Evolutionary conservation across 1,284 basidiomycete species (phyloP).

Genomic region (Fomitopsis schrenkii): DNA sequence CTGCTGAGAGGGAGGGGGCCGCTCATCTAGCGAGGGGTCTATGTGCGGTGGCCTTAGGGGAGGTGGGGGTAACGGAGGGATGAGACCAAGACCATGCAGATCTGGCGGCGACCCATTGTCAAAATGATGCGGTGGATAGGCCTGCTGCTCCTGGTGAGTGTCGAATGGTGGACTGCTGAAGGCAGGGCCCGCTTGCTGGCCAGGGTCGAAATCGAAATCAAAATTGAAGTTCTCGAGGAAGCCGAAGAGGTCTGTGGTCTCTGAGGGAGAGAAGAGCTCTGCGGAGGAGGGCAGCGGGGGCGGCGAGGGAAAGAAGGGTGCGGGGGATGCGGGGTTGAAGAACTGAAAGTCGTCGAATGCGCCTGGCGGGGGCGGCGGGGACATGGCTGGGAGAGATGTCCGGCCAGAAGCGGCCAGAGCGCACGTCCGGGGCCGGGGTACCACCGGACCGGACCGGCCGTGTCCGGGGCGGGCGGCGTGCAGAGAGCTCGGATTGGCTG

Average conservation of each 20-base stretch:
- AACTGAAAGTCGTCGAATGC: conserved; percentile 64
- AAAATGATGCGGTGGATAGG: neutral
- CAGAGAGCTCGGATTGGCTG: neutral
- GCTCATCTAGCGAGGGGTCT: neutral
- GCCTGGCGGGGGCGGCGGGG: conserved; percentile 24
- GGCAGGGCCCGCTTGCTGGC: neutral
- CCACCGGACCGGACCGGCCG: conserved; percentile 7
- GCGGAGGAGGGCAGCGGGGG: conserved; percentile 62
- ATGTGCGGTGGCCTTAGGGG: neutral
- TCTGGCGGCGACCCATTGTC: neutral
- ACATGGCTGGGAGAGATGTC: conserved; percentile 4
- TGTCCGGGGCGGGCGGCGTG: neutral
- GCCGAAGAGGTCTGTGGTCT: conserved; percentile 67
- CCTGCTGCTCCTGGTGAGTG: neutral
- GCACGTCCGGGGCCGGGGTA: conserved; percentile 12
- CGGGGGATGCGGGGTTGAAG: conserved; percentile 53
- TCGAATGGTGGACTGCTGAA: conserved; percentile 15
- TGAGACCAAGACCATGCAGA: neutral
- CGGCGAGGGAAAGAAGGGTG: conserved; percentile 47
- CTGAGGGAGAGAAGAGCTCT: conserved; percentile 68
- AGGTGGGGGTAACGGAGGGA: neutral
- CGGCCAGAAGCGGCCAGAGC: neutral
- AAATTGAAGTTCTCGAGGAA: conserved; percentile 76
- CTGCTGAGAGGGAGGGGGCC: neutral
- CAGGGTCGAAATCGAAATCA: conserved; percentile 43